These are phyloP conservation scores for Potentilla sterilis DNA, from an alignment of 306 rosid genomes.

Conservation along the genomic window DNA sequence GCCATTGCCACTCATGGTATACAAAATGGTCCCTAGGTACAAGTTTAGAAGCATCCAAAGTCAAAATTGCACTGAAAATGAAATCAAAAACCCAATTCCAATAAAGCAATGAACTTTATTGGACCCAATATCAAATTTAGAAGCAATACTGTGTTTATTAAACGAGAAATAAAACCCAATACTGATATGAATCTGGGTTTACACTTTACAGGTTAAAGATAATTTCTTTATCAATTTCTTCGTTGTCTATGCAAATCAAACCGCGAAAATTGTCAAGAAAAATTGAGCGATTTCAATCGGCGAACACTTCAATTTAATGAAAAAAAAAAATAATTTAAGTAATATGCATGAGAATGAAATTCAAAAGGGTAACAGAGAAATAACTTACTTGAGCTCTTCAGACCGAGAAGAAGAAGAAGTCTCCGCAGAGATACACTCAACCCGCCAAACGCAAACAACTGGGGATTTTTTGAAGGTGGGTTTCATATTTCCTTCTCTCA, in stretches of 20 bases:
- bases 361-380: neutral
- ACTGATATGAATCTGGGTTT: neutral
- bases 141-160: neutral
- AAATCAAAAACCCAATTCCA: neutral
- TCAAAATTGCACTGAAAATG: neutral
- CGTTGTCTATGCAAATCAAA: neutral
- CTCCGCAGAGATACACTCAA: no score
- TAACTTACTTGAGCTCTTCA: neutral
- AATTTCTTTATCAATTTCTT: neutral
- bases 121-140: neutral
- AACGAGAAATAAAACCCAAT: neutral
- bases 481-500: neutral
- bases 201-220: neutral
- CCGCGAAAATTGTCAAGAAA: neutral
- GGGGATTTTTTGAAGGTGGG: conserved; percentile 9
- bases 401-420: neutral
- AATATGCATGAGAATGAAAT: neutral
- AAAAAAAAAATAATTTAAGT: neutral
- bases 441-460: conserved; percentile 14
- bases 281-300: neutral
- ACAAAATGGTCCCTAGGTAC: conserved; percentile 4
- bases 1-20: conserved; percentile 37
- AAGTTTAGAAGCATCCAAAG: neutral
- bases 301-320: neutral
- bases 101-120: neutral